phyloP scores from a whole-genome alignment of 176 grass and related monocot species.

The Calamus simplicifolius region DNA sequence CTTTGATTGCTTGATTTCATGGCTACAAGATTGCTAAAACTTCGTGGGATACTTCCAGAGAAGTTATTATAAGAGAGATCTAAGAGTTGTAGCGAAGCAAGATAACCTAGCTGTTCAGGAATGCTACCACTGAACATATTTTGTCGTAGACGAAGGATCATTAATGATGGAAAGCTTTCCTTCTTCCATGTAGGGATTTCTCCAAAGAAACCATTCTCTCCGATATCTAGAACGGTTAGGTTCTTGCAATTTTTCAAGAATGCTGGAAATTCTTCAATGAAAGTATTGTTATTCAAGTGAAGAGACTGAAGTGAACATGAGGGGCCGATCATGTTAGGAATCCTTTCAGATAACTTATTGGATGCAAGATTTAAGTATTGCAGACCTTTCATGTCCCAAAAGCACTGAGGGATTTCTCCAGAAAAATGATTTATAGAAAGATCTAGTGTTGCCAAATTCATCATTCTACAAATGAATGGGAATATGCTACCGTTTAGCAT shows the following conservation, averaged over 20 bases:
- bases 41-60: slow-evolving; percentile 32
- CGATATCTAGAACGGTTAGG: slow-evolving; percentile 41
- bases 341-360: slow-evolving; percentile 47
- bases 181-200: slow-evolving; percentile 54
- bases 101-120: slow-evolving; percentile 18
- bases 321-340: slow-evolving; percentile 14
- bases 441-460: slow-evolving; percentile 40
- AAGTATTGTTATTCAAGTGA: slow-evolving; percentile 43
- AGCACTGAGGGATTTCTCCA: slow-evolving; percentile 44
- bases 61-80: slow-evolving; percentile 48
- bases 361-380: slow-evolving; percentile 52
- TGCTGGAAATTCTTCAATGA: slow-evolving; percentile 30
- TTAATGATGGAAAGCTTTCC: slow-evolving; percentile 10
- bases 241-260: slow-evolving; percentile 11
- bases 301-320: slow-evolving; percentile 38
- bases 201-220: slow-evolving; percentile 40
- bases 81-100: slow-evolving; percentile 43
- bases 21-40: slow-evolving; percentile 35
- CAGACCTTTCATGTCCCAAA: slow-evolving; percentile 32
- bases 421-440: slow-evolving; percentile 69
- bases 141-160: slow-evolving; percentile 42
- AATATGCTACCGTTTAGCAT: slow-evolving; percentile 30
- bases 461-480: slow-evolving; percentile 40
- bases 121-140: slow-evolving; percentile 50
- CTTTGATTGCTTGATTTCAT: slow-evolving; percentile 30